Percentiles rank a stretch among this genome's conserved stretches.
Evolutionary conservation across 2,329 filamentous ascomycete genomes (phyloP).

Genomic region (Microdochium paspali): DNA sequence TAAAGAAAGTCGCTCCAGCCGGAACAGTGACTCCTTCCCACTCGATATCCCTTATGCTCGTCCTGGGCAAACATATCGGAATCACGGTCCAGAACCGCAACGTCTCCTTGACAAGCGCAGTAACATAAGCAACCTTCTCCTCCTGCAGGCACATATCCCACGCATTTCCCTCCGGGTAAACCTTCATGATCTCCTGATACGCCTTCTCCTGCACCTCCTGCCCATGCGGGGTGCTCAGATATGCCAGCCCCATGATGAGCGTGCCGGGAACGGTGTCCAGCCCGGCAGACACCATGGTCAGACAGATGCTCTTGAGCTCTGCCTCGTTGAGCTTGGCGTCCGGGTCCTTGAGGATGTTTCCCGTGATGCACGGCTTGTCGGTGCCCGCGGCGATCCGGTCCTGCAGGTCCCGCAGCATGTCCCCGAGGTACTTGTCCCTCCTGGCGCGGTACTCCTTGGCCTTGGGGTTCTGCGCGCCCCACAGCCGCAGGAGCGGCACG

Average conservation of each 20-base stretch:
- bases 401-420: conserved; percentile 48
- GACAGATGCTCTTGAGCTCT: conserved; percentile 54
- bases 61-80: conserved; percentile 50
- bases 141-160: conserved; percentile 35
- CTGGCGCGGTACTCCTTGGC: conserved; percentile 51
- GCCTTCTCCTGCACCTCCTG: conserved; percentile 47
- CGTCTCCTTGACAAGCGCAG: conserved; percentile 53
- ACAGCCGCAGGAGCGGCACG: conserved; percentile 46
- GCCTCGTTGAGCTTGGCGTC: conserved; percentile 53
- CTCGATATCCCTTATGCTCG: conserved; percentile 48
- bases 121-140: conserved; percentile 53
- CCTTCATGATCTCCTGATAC: conserved; percentile 41
- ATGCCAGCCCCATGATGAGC: conserved; percentile 54
- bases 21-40: conserved; percentile 53
- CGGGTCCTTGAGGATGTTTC: conserved; percentile 55
- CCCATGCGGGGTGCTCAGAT: conserved; percentile 45
- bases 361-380: conserved; percentile 57
- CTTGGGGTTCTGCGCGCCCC: conserved; percentile 44
- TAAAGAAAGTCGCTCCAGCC: conserved; percentile 36
- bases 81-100: conserved; percentile 55
- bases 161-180: conserved; percentile 50
- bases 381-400: conserved; percentile 50
- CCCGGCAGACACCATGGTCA: conserved; percentile 61
- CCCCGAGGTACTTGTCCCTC: conserved; percentile 49
- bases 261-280: conserved; percentile 58